Conservation (phyloP, 768 basidiomycete species). For the Suillus brevipes region DNA sequence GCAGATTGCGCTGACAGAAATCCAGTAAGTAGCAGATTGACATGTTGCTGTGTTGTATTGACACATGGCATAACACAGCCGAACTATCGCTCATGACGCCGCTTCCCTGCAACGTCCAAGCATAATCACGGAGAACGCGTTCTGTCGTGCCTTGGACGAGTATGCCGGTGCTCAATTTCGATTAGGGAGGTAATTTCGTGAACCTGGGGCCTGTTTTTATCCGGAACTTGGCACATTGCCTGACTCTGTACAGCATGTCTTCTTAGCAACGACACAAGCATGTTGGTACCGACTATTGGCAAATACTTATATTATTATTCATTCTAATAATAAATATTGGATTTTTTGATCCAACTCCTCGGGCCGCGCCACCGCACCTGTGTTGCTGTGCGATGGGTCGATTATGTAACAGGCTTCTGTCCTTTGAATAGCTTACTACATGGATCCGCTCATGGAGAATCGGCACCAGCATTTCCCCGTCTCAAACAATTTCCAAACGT, state of each 20-base stretch:
- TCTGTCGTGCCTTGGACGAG: slow-evolving; percentile 72
- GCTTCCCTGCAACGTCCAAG: neutral
- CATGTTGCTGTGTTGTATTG: neutral
- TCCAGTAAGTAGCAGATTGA: slow-evolving; percentile 53
- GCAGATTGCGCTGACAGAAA: slow-evolving; percentile 81
- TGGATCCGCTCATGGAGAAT: neutral
- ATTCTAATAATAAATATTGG: neutral
- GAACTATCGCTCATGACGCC: slow-evolving; percentile 22
- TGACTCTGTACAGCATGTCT: neutral
- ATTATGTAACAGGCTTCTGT: no score
- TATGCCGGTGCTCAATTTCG: slow-evolving; percentile 76
- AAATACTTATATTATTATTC: neutral
- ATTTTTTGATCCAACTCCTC: no score
- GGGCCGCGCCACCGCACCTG: no score
- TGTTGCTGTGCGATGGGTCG: neutral
- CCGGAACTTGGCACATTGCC: neutral
- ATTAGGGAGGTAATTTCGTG: slow-evolving; percentile 59
- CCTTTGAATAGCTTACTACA: no score
- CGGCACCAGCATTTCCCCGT: neutral
- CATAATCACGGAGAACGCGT: slow-evolving; percentile 53
- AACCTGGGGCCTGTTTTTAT: slow-evolving; percentile 1
- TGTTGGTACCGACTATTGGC: neutral
- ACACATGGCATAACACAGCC: slow-evolving; percentile 14
- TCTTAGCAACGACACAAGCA: neutral
- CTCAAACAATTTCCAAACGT: neutral